A percentile compares a stretch with the other conserved stretches of the same genome.
These are phyloP conservation scores for Ottelia alismoides DNA, from an alignment of 106 monocot species.

Conservation along the genomic window DNA sequence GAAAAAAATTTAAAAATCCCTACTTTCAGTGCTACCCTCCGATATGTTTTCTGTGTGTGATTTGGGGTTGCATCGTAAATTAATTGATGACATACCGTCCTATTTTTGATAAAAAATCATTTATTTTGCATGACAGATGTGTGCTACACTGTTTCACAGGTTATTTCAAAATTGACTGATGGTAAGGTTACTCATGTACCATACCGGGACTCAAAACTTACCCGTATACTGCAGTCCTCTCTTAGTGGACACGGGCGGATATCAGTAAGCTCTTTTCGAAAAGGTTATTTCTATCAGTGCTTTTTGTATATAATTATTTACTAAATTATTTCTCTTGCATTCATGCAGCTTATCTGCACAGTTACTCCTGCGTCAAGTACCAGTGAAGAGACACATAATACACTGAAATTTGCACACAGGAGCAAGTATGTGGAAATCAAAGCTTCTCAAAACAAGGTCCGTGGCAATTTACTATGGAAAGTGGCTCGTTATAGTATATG, in stretches of 20 bases:
- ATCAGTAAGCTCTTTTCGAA: conserved; percentile 44
- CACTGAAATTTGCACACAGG: conserved; percentile 89
- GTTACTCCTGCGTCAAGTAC: conserved; percentile 96
- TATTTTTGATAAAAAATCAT: neutral
- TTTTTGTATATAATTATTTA: neutral
- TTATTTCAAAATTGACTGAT: conserved; percentile 93
- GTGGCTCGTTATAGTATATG: too few relatives aligned
- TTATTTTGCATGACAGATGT: neutral
- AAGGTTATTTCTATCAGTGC: neutral
- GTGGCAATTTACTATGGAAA: neutral
- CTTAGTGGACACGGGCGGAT: conserved; percentile 96
- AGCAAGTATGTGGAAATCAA: conserved; percentile 96
- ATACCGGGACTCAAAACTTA: conserved; percentile 96
- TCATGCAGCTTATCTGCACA: conserved; percentile 85
- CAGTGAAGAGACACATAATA: conserved; percentile 96
- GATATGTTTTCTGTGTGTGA: neutral
- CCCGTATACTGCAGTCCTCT: conserved; percentile 88
- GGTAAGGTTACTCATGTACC: conserved; percentile 82
- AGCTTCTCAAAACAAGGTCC: conserved; percentile 91
- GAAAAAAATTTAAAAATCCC: neutral
- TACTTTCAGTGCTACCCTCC: neutral
- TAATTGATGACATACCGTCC: neutral
- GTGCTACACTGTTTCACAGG: conserved; percentile 23
- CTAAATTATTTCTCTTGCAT: neutral
- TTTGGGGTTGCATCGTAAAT: neutral